These are phyloP conservation scores for Senna siamea DNA, from an alignment of 306 rosid genomes.

Conservation along the genomic window DNA sequence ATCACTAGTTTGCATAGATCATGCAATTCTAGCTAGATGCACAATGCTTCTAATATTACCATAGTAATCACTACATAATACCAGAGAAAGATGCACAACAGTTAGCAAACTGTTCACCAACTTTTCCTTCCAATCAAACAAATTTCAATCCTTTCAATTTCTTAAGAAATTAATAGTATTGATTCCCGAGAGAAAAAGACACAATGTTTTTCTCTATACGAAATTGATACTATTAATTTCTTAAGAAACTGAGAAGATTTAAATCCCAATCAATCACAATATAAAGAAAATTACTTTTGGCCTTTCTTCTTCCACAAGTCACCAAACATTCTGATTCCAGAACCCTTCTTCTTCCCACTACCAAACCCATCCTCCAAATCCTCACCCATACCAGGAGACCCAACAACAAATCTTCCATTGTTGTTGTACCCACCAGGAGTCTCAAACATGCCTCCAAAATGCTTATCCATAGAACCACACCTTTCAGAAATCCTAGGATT, in stretches of 20 bases:
- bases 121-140: conserved; percentile 15
- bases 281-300: conserved; percentile 54
- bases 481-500: conserved; percentile 70
- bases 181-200: neutral
- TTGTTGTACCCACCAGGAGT: conserved; percentile 62
- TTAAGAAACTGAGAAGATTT: neutral
- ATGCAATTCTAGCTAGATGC: conserved; percentile 33
- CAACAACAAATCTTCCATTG: conserved; percentile 57
- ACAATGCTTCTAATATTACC: conserved; percentile 40
- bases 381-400: conserved; percentile 68
- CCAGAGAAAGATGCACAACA: conserved; percentile 44
- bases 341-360: conserved; percentile 73
- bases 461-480: conserved; percentile 90
- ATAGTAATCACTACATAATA: conserved; percentile 33
- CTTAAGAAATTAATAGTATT: neutral
- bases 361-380: conserved; percentile 71
- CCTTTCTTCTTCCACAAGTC: conserved; percentile 87
- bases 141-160: neutral
- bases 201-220: neutral
- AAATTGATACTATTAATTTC: neutral
- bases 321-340: conserved; percentile 82
- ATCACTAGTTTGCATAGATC: conserved; percentile 34
- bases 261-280: neutral
- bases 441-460: conserved; percentile 64
- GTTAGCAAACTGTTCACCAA: conserved; percentile 57